Evolutionary conservation across 805 yeast species (phyloP).

Genomic region (Yamadazyma scolyti): DNA sequence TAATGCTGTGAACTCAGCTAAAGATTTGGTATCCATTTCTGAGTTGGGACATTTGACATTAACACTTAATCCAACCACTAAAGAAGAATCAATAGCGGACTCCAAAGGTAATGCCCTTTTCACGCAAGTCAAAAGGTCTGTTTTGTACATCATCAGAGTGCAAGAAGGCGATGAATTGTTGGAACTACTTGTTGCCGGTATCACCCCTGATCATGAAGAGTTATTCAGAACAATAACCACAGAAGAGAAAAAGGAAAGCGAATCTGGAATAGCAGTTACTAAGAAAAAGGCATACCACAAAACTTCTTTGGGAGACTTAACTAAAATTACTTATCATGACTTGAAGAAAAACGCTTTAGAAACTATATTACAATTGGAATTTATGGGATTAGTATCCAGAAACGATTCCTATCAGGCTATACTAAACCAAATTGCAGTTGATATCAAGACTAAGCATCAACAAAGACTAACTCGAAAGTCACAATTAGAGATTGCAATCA

Average conservation of each 20-base stretch:
- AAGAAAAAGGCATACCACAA: conserved; percentile 42
- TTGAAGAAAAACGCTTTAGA: conserved; percentile 75
- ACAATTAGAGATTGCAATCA: conserved; percentile 39
- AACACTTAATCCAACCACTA: conserved; percentile 51
- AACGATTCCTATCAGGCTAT: conserved; percentile 72
- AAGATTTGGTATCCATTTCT: conserved; percentile 45
- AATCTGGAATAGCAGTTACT: conserved; percentile 15
- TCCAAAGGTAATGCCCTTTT: conserved; percentile 56
- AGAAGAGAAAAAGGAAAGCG: conserved; percentile 34
- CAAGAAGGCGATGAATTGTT: conserved; percentile 69
- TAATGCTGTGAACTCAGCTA: conserved; percentile 32
- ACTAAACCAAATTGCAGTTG: conserved; percentile 78
- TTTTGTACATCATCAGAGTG: conserved; percentile 78
- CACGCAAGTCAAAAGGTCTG: conserved; percentile 76
- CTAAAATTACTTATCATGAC: conserved; percentile 58
- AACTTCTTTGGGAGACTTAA: conserved; percentile 49
- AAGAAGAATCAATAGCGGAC: conserved; percentile 47
- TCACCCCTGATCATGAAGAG: conserved; percentile 65
- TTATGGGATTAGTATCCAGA: conserved; percentile 59
- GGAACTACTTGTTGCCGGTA: conserved; percentile 66
- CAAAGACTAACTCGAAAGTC: conserved; percentile 39
- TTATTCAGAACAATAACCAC: conserved; percentile 53
- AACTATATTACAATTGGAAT: conserved; percentile 71
- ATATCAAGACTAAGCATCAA: conserved; percentile 52
- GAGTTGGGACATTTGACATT: conserved; percentile 52